Base-by-base conservation (phyloP, 2,329 filamentous ascomycete genomes). In the Botrytis fabae region DNA sequence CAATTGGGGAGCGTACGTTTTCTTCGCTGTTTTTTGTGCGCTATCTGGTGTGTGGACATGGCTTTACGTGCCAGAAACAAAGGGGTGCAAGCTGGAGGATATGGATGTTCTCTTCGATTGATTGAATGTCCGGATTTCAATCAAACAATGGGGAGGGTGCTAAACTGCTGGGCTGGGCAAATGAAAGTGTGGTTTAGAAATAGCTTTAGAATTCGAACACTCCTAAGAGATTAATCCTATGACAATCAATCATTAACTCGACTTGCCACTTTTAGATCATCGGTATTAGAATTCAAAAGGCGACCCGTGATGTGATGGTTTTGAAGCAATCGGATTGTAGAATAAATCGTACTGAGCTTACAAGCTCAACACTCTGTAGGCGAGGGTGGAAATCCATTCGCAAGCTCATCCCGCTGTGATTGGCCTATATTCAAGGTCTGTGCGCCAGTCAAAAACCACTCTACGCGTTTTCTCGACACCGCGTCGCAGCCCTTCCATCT, bases 1-100 rank as follows among this genome's bases (percentile, higher is more conserved):
- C 5, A 83, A 83, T 22, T 89, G 85, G 81, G 86, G 86, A 48
- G 85, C 86, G 0, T 90, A 89, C 76, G 82, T 88, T 10, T 88
- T 88, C 81, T 88, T 88, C 74, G 85, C 84, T 0, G 79, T 83
- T 4, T 86, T 87, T 75, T 86, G 85, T 75, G 75, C 84, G 1
- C 76, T 87, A 8, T 82, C 83, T 5, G 81, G 83, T 9, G 51
- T 85, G 1, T 90, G 86, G 84, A 84, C 85, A 0, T 86, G 80
- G 72, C 83, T 86, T 74, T 86, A 86, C 72, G 85, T 89, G 0
- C 88, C 70, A 28, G 70, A 72, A 32, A 72, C 70, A 1, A 72
- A 87, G 0, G 88, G 90, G 77, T 89, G 88, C 0, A 86, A 83
- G 0, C 81, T 89, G 1, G 86, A 88, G 75, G 83, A 88, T 74